Evolutionary conservation across 2,329 filamentous ascomycete species (phyloP), one percentile per base, ranked within the genome.

Genomic region (Onygenales sp.): DNA sequence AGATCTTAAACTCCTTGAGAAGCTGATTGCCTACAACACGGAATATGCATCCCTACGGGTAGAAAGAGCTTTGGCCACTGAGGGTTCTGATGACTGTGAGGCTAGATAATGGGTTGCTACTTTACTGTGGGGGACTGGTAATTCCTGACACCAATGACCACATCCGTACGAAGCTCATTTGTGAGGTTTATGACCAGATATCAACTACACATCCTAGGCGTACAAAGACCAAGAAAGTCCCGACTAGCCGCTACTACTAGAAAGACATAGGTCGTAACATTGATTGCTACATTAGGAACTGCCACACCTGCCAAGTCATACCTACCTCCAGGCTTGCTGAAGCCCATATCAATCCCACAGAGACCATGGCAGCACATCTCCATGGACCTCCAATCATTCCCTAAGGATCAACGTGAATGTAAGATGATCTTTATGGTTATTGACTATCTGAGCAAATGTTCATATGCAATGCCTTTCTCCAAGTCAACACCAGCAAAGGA

Each of bases 381-480:
- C 5, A 53, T 59, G 37, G 52, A 59, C 43, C 61, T 57, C 47
- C 59, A 57, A 39, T 42, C 47, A 10, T 34, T 60, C 14, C 61
- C 53, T 27, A n/a, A 40, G 39, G 39, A 14, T 7, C 14, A 17
- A 27, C 9, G 42, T 5, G 6, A 43, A 14, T 32, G 56, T 17
- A 39, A 63, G 21, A 13, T 45, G 6, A 57, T 65, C 39, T 42
- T 42, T 11, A 54, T 64, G 34, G 45, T 66, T 14, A 55, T 62
- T 7, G 52, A 62, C 42, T 13, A 58, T 27, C 57, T 62, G 7
- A 59, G 56, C 6, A 66, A 66, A 59, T 57, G 53, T 51, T 51
- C 0, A 40, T 57, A 44, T 58, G 55, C 34, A 49, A 60, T 34
- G 44, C 49, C 33, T 34, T 50, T 33, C 14, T 52, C 36, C 17